phyloP scores from a whole-genome alignment of 2,329 filamentous ascomycete genomes.

The Graphilbum ipis-grandicollis region DNA sequence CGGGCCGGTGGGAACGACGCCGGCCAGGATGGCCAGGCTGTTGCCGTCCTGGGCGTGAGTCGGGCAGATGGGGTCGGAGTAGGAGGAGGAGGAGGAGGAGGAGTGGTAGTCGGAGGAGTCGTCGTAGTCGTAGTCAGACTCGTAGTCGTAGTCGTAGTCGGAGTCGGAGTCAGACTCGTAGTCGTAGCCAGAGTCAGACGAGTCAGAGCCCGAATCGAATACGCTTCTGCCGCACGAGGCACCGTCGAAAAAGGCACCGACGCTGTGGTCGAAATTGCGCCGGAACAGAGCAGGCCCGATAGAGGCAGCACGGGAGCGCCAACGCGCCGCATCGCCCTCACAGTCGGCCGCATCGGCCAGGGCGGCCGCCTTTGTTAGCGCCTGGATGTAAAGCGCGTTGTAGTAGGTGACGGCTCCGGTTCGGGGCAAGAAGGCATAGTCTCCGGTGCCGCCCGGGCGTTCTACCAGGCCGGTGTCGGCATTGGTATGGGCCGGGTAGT shows the following conservation, averaged over 20 bases:
- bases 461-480: constrained; percentile 21
- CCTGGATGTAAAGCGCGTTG: constrained; percentile 31
- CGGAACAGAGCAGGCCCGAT: constrained; percentile 19
- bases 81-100: too few species aligned
- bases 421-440: constrained; percentile 32
- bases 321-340: constrained; percentile 18
- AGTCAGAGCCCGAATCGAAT: too few species aligned
- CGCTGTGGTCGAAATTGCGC: constrained; percentile 22
- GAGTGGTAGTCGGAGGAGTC: too few species aligned
- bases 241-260: constrained; percentile 29
- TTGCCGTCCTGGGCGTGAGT: constrained; percentile 35
- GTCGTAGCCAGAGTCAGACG: too few species aligned
- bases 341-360: constrained; percentile 19
- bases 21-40: constrained; percentile 24
- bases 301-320: constrained; percentile 18
- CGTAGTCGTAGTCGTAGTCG: too few species aligned
- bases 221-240: constrained; percentile 12
- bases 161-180: too few species aligned
- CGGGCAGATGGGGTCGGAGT: constrained; percentile 14
- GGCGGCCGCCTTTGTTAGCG: constrained; percentile 23
- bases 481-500: constrained; percentile 26
- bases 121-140: too few species aligned
- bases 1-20: constrained; percentile 11
- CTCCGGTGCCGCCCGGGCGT: constrained; percentile 24
- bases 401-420: constrained; percentile 32